Evolutionary conservation across 805 yeast genomes (phyloP).

Genomic region (Metschnikowia borealis): DNA sequence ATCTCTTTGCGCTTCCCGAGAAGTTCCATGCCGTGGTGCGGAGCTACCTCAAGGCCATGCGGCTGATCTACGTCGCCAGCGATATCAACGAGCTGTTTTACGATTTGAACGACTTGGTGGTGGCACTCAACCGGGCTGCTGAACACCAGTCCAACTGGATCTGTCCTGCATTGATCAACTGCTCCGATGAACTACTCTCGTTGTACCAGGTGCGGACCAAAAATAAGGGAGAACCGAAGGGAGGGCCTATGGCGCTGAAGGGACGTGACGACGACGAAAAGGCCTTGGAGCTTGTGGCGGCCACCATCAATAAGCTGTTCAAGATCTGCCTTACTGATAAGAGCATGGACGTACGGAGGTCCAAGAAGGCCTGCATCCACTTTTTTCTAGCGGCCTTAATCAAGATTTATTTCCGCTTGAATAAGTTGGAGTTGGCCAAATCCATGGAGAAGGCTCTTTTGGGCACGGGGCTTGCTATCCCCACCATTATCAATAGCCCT

Average conservation of each 20-base stretch:
- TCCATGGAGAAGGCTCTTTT: conserved; percentile 67
- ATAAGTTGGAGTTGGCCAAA: conserved; percentile 68
- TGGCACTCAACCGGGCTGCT: conserved; percentile 48
- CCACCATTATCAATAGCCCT: conserved; percentile 31
- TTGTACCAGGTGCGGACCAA: conserved; percentile 36
- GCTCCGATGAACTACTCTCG: conserved; percentile 39
- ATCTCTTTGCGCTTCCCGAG: conserved; percentile 34
- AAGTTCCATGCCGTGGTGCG: conserved; percentile 28
- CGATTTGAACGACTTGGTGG: conserved; percentile 40
- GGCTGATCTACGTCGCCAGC: conserved; percentile 29
- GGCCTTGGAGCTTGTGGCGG: conserved; percentile 50
- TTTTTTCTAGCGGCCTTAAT: conserved; percentile 68
- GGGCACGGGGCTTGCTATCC: conserved; percentile 51
- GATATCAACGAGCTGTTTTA: conserved; percentile 31
- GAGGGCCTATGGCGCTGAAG: conserved; percentile 8
- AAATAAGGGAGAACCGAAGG: conserved; percentile 19
- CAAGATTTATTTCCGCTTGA: conserved; percentile 61
- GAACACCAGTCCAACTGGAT: conserved; percentile 54
- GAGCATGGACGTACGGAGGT: conserved; percentile 42
- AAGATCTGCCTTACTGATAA: conserved; percentile 77
- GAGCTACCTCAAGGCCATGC: conserved; percentile 34
- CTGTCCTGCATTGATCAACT: conserved; percentile 37
- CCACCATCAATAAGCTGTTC: conserved; percentile 67
- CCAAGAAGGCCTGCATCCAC: conserved; percentile 64
- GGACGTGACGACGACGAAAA: conserved; percentile 7